phyloP scores from a whole-genome alignment of 2,329 filamentous ascomycete genomes.

The Tolypocladium cylindrosporum region DNA sequence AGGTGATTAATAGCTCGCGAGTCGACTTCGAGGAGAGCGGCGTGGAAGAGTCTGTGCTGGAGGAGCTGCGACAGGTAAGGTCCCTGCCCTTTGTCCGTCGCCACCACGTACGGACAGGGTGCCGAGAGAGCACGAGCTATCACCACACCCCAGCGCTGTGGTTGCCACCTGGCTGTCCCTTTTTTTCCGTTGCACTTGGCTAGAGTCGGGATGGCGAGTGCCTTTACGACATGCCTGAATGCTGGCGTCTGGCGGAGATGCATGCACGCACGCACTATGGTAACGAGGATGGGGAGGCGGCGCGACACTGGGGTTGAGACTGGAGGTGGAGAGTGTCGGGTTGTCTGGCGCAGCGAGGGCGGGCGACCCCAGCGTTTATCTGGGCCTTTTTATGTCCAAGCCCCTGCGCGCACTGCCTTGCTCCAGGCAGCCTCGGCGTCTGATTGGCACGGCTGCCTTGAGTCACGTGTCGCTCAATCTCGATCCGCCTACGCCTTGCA shows the following conservation, averaged over 20 bases:
- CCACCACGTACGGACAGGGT: neutral
- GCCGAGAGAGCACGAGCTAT: neutral
- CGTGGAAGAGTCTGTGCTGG: constrained; percentile 75
- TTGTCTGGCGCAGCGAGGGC: neutral
- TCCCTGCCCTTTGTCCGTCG: neutral
- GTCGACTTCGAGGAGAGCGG: constrained; percentile 97
- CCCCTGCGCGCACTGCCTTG: neutral
- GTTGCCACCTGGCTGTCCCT: neutral
- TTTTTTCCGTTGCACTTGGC: neutral
- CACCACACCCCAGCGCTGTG: neutral
- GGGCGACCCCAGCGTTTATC: constrained; percentile 1
- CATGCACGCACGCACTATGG: neutral
- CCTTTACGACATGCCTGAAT: neutral
- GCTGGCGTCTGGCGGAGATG: neutral
- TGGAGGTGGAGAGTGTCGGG: neutral
- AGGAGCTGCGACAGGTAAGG: constrained; percentile 74
- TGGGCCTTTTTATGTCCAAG: neutral
- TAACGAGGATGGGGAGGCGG: neutral
- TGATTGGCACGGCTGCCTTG: neutral
- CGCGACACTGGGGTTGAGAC: neutral
- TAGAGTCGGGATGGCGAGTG: neutral
- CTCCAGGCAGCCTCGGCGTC: neutral
- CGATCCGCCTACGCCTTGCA: neutral
- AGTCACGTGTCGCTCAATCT: neutral
- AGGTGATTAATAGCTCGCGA: constrained; percentile 84